Percentiles rank a stretch among this genome's conserved stretches.
Evolutionary conservation across 2,329 filamentous ascomycete genomes (phyloP).

Genomic region (Ascochyta rabiei): DNA sequence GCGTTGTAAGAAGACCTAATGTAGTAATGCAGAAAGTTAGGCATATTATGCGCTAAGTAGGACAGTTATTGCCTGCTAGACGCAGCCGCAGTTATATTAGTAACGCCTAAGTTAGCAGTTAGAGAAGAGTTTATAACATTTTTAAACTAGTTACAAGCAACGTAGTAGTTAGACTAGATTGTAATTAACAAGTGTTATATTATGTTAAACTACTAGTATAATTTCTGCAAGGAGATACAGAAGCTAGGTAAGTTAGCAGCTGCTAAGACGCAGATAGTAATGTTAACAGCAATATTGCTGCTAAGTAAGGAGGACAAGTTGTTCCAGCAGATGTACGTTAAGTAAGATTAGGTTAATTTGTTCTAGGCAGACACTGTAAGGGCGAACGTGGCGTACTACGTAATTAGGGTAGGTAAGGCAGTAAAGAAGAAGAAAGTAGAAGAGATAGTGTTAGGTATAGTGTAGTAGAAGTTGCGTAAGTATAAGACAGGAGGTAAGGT

Average conservation of each 20-base stretch:
- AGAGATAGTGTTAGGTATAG: constrained; percentile 1
- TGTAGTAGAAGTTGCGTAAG: constrained; percentile 4
- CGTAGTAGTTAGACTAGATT: constrained; percentile 24
- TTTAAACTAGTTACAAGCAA: constrained; percentile 24
- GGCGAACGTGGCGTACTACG: constrained; percentile 10
- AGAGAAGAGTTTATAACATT: constrained; percentile 26
- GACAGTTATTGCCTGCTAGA: constrained; percentile 19
- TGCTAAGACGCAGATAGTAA: constrained; percentile 27
- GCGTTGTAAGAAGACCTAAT: constrained; percentile 28
- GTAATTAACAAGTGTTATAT: constrained; percentile 29
- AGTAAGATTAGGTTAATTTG: constrained; percentile 14
- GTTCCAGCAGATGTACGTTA: constrained; percentile 13
- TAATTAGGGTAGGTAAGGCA: neutral
- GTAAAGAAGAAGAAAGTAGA: constrained; percentile 8
- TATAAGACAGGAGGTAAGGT: constrained; percentile 10
- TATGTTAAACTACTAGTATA: constrained; percentile 22
- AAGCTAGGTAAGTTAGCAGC: constrained; percentile 20
- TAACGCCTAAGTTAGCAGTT: constrained; percentile 31
- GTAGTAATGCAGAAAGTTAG: constrained; percentile 14
- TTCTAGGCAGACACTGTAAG: constrained; percentile 12
- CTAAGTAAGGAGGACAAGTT: constrained; percentile 24
- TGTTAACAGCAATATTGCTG: constrained; percentile 28
- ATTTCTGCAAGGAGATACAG: constrained; percentile 21
- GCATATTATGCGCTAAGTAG: constrained; percentile 20
- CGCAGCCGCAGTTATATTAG: constrained; percentile 25